These are phyloP conservation scores for Cichorium intybus DNA, from an alignment of 140 eudicot species.

Conservation along the genomic window DNA sequence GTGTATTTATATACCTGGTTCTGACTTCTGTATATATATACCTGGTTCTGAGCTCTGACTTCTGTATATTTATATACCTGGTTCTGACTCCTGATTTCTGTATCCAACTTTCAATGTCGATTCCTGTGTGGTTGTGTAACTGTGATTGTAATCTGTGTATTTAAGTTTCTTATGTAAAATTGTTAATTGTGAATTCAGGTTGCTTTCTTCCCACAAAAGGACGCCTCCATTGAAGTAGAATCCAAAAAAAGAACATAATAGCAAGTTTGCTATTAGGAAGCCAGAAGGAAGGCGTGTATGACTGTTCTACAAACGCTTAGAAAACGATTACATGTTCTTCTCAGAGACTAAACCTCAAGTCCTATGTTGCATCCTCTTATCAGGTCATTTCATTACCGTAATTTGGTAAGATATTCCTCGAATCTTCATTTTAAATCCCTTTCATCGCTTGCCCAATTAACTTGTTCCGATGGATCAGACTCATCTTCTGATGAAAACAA, in stretches of 20 bases:
- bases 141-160: no score
- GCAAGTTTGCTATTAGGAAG: neutral
- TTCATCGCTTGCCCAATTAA: slow-evolving; percentile 41
- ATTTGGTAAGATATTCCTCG: slow-evolving; percentile 1
- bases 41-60: no score
- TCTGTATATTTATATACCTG: no score
- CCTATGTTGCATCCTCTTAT: slow-evolving; percentile 35
- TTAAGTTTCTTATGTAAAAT: no score
- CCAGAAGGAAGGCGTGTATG: neutral
- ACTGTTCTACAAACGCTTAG: neutral
- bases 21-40: neutral
- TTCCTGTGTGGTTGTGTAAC: no score
- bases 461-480: slow-evolving; percentile 28
- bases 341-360: neutral
- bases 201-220: neutral
- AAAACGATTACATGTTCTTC: neutral
- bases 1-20: no score
- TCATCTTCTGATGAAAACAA: slow-evolving; percentile 56
- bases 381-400: slow-evolving; percentile 39
- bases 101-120: no score
- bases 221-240: neutral
- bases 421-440: slow-evolving; percentile 34
- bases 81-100: no score
- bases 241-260: neutral
- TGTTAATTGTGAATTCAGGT: no score